Percentiles rank a stretch among this genome's conserved stretches.
Evolutionary conservation across 176 grass and related monocot genomes (phyloP).

Genomic region (Oryza coarctata): DNA sequence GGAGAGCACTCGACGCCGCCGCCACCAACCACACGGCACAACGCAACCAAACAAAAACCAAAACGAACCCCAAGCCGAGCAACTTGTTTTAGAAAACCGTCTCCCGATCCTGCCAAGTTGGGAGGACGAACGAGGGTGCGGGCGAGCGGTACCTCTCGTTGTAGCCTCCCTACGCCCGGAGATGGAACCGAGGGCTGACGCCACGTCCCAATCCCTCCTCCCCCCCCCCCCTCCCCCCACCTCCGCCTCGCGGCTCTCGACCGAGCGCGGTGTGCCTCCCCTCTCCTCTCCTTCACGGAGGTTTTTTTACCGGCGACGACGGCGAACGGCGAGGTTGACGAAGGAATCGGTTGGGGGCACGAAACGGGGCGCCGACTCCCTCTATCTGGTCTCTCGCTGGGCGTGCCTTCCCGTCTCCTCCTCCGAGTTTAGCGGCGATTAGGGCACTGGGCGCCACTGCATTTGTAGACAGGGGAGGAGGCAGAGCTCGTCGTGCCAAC

Average conservation of each 20-base stretch:
- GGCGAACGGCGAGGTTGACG: neutral
- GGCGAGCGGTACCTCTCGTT: conserved; percentile 38
- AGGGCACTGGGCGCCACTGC: conserved; percentile 2
- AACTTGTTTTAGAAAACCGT: conserved; percentile 10
- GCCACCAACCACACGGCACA: neutral
- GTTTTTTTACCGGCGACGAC: neutral
- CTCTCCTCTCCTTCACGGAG: neutral
- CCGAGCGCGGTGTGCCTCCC: neutral
- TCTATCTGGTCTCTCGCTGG: neutral
- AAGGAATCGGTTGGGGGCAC: neutral
- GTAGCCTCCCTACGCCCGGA: conserved; percentile 21
- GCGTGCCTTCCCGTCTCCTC: neutral
- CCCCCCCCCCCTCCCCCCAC: no score
- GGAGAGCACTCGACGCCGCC: neutral
- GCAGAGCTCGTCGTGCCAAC: conserved; percentile 34
- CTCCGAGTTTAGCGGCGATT: conserved; percentile 27
- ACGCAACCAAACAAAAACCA: neutral
- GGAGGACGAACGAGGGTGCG: neutral
- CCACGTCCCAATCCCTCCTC: neutral
- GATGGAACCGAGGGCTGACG: conserved; percentile 11
- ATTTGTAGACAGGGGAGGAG: conserved; percentile 38
- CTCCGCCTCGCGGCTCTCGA: neutral
- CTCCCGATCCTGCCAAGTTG: conserved; percentile 15
- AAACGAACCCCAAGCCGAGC: neutral
- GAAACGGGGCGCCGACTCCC: conserved; percentile 29